A percentile compares a stretch with the other conserved stretches of the same genome.
These are phyloP conservation scores for Neurospora tetrasperma DNA, from an alignment of 495 filamentous ascomycete genomes.

Conservation along the genomic window DNA sequence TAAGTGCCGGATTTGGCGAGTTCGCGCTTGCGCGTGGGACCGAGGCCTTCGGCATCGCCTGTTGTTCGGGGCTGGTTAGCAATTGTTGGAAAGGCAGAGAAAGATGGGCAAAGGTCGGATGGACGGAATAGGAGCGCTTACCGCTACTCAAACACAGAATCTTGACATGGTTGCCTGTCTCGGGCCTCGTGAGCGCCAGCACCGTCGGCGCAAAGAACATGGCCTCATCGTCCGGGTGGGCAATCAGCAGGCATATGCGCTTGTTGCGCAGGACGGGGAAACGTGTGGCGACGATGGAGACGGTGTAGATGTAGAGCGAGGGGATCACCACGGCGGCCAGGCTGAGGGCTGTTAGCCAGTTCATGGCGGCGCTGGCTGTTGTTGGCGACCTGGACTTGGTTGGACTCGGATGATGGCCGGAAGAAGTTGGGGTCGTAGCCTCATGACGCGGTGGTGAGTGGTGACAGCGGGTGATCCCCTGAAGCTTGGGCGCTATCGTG, in stretches of 20 bases:
- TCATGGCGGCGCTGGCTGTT: conserved; percentile 10
- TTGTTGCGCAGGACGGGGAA: conserved; percentile 68
- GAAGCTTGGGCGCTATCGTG: neutral
- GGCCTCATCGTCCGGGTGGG: conserved; percentile 96
- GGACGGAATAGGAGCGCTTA: no score
- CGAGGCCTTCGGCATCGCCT: conserved; percentile 82
- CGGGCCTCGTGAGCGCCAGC: conserved; percentile 60
- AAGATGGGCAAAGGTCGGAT: no score
- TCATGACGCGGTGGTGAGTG: neutral
- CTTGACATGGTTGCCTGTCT: conserved; percentile 77
- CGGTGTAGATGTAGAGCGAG: conserved; percentile 52
- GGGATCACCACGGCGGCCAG: conserved; percentile 48
- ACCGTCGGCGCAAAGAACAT: conserved; percentile 98
- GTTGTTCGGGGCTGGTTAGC: neutral
- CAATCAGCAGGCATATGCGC: conserved; percentile 81
- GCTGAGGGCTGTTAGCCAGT: conserved; percentile 23
- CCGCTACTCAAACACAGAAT: conserved; percentile 87
- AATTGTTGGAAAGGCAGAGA: neutral
- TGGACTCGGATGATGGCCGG: neutral
- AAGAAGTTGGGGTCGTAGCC: neutral
- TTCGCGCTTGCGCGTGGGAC: conserved; percentile 70
- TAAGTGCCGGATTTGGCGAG: conserved; percentile 63
- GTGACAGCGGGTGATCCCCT: neutral
- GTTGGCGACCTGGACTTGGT: neutral
- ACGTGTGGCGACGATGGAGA: conserved; percentile 38